phyloP scores from a whole-genome alignment of 2,329 filamentous ascomycete genomes.

The Paraphaeosphaeria sporulosa region DNA sequence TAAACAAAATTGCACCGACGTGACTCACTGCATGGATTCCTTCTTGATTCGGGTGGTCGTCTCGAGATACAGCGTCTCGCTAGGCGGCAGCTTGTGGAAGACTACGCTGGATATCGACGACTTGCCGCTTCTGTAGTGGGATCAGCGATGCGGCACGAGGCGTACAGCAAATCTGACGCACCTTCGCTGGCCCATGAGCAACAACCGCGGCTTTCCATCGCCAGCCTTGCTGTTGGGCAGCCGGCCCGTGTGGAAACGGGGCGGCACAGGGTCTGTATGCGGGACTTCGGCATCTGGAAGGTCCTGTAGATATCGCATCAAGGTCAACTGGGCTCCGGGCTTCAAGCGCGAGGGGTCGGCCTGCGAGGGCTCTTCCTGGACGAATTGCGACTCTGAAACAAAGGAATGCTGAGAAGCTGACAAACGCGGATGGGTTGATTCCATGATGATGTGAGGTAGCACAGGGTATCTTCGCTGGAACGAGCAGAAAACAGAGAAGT shows the following conservation, averaged over 20 bases:
- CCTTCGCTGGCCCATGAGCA: conserved; percentile 97
- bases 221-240: conserved; percentile 58
- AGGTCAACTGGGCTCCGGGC: conserved; percentile 51
- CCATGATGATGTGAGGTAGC: conserved; percentile 42
- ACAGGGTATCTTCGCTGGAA: conserved; percentile 42
- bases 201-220: conserved; percentile 78
- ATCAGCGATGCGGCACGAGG: conserved; percentile 21
- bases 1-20: not conserved
- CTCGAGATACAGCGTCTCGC: conserved; percentile 94
- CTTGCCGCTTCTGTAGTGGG: conserved; percentile 80
- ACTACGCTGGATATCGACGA: conserved; percentile 98
- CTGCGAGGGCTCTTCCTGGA: conserved; percentile 25
- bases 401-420: conserved; percentile 29
- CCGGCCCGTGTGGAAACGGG: conserved; percentile 53
- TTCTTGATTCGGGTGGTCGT: conserved; percentile 95
- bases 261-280: conserved; percentile 42
- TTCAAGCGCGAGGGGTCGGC: conserved; percentile 44
- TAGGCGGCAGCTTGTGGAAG: conserved; percentile 97
- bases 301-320: conserved; percentile 54
- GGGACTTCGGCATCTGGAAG: conserved; percentile 51
- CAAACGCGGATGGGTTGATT: conserved; percentile 34
- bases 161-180: conserved; percentile 52
- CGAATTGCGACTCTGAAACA: conserved; percentile 23
- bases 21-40: conserved; percentile 86
- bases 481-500: conserved; percentile 18